These are phyloP conservation scores for Pelargonium australe DNA, from an alignment of 441 rosid genomes.

Conservation along the genomic window DNA sequence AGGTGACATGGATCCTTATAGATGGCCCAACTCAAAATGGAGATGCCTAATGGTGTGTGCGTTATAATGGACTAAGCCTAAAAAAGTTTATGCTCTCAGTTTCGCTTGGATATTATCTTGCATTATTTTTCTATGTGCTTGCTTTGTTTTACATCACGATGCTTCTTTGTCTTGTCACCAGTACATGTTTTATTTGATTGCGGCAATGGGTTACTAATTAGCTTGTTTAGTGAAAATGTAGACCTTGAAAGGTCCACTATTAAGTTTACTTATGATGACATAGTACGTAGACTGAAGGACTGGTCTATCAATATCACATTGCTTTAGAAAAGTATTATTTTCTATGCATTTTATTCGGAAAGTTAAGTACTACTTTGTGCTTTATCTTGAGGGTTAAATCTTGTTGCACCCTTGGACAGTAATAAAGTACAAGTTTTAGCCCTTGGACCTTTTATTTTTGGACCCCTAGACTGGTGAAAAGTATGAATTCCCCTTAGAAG, in stretches of 20 bases:
- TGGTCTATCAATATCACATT: not conserved
- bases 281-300: not conserved
- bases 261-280: not conserved
- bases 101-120: not conserved
- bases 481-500: too few relatives aligned
- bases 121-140: not conserved
- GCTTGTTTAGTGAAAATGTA: not conserved
- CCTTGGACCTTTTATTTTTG: too few relatives aligned
- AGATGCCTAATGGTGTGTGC: conserved; percentile 70
- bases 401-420: too few relatives aligned
- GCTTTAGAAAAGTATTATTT: not conserved
- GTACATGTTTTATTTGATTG: too few relatives aligned
- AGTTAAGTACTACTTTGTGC: not conserved
- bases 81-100: too few relatives aligned
- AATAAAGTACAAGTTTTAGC: too few relatives aligned
- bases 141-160: not conserved
- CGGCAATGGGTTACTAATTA: not conserved
- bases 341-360: not conserved
- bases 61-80: not conserved
- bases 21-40: conserved; percentile 96
- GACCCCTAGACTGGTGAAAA: too few relatives aligned
- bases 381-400: too few relatives aligned
- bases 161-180: not conserved
- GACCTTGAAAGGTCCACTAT: not conserved
- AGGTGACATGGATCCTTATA: conserved; percentile 65